These are phyloP conservation scores for Verticillium tricorpus DNA, from an alignment of 2,329 filamentous ascomycete species.

Conservation along the genomic window DNA sequence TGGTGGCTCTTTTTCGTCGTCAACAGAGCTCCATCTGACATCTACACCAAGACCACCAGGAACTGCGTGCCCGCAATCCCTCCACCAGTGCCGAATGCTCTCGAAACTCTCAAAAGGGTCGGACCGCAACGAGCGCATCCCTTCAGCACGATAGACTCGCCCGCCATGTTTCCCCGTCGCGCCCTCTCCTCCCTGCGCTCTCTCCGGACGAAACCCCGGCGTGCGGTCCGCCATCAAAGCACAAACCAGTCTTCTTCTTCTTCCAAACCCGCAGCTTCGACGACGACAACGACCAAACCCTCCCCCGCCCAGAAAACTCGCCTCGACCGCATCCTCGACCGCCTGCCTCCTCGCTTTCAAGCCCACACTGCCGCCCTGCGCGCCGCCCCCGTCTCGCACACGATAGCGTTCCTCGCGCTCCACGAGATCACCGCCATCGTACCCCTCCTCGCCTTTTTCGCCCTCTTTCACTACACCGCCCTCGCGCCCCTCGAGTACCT, in stretches of 20 bases:
- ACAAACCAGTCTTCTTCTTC: background rate
- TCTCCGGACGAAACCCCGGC: background rate
- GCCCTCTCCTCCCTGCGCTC: background rate
- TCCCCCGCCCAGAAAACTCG: conserved; percentile 17
- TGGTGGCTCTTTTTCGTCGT: background rate
- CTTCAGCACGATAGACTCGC: background rate
- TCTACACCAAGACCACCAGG: background rate
- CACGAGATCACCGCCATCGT: conserved; percentile 89
- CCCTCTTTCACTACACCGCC: conserved; percentile 72
- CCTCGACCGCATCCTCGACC: conserved; percentile 41
- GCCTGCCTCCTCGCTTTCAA: conserved; percentile 63
- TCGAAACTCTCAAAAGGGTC: background rate
- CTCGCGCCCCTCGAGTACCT: conserved; percentile 62
- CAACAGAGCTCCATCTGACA: background rate
- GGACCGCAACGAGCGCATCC: too few relatives aligned
- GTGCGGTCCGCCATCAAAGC: background rate
- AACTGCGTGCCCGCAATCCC: background rate
- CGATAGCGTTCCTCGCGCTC: conserved; percentile 80
- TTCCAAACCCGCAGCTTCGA: background rate
- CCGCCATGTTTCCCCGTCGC: background rate
- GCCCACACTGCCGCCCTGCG: conserved; percentile 66
- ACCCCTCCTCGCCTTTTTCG: conserved; percentile 71
- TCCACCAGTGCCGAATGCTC: too few relatives aligned
- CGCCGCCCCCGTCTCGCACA: conserved; percentile 73
- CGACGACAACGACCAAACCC: background rate